Evolutionary conservation across 139 green algal species (phyloP).

Genomic region (Picochlorum sp.): DNA sequence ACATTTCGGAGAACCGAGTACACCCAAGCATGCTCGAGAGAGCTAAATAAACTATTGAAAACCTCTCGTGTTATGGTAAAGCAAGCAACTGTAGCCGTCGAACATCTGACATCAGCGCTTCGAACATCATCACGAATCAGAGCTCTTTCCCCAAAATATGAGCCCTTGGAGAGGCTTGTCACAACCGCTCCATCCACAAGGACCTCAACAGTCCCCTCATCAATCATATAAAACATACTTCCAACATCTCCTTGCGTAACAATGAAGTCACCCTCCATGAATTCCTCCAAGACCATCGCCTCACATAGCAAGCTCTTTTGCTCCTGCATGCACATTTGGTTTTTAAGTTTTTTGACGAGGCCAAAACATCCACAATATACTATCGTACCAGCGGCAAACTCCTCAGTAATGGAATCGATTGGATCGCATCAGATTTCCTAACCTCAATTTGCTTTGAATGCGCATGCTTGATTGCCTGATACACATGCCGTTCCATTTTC

Average conservation of each 20-base stretch:
- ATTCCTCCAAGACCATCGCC: conserved; percentile 54
- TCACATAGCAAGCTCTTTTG: conserved; percentile 67
- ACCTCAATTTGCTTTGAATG: not conserved
- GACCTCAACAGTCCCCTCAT: conserved; percentile 48
- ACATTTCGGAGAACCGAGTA: conserved; percentile 75
- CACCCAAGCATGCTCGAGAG: conserved; percentile 71
- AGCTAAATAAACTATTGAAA: conserved; percentile 80
- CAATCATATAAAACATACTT: conserved; percentile 56
- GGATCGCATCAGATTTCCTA: not conserved
- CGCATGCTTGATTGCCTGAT: conserved; percentile 23
- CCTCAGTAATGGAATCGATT: not conserved
- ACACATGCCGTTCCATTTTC: conserved; percentile 77
- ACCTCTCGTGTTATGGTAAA: conserved; percentile 47
- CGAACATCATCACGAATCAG: conserved; percentile 49
- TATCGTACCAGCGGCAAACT: not conserved
- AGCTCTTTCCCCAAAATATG: conserved; percentile 70
- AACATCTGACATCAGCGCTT: not conserved
- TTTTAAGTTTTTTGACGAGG: too few relatives aligned
- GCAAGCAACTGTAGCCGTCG: conserved; percentile 27
- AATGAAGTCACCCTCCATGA: conserved; percentile 32
- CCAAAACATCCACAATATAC: conserved; percentile 26
- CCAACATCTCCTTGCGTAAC: conserved; percentile 43
- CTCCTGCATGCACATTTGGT: conserved; percentile 16
- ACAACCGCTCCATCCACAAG: conserved; percentile 12
- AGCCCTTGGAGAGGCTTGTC: conserved; percentile 34